These are phyloP conservation scores for Acanthamoeba lenticulata DNA, from an alignment of 208 protist genomes.

Conservation along the genomic window DNA sequence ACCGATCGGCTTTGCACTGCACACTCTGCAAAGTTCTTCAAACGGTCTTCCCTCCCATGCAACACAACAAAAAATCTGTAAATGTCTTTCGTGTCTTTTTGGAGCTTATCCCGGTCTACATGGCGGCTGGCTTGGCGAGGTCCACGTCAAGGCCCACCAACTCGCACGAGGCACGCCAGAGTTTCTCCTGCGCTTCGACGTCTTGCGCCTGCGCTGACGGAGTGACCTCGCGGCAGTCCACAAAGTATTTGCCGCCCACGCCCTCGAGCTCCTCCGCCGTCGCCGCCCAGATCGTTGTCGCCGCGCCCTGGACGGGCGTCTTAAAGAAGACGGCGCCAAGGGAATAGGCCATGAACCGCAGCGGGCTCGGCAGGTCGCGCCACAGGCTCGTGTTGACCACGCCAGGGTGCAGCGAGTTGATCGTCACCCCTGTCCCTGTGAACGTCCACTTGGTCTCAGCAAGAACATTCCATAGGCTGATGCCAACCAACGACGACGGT, in stretches of 20 bases:
- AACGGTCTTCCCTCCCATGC: too few species aligned
- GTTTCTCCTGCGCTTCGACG: background rate
- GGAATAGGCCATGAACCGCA: background rate
- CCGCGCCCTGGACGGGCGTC: background rate
- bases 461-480: background rate
- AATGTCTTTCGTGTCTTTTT: too few species aligned
- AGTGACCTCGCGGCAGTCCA: background rate
- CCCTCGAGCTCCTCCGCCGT: conserved; percentile 5
- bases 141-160: background rate
- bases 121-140: too few species aligned
- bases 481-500: too few species aligned
- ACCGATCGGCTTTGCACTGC: too few species aligned
- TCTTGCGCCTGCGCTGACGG: background rate
- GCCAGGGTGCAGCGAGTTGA: background rate
- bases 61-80: too few species aligned
- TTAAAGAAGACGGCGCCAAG: conserved; percentile 21
- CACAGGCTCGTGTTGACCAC: conserved; percentile 3
- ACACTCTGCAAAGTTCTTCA: too few species aligned
- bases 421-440: background rate
- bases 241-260: conserved; percentile 5
- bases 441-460: background rate
- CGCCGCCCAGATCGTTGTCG: background rate
- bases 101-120: too few species aligned
- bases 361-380: background rate
- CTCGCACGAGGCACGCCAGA: background rate